Conservation (phyloP, 139 green algal species). For the Chlamydomonas eustigma region DNA sequence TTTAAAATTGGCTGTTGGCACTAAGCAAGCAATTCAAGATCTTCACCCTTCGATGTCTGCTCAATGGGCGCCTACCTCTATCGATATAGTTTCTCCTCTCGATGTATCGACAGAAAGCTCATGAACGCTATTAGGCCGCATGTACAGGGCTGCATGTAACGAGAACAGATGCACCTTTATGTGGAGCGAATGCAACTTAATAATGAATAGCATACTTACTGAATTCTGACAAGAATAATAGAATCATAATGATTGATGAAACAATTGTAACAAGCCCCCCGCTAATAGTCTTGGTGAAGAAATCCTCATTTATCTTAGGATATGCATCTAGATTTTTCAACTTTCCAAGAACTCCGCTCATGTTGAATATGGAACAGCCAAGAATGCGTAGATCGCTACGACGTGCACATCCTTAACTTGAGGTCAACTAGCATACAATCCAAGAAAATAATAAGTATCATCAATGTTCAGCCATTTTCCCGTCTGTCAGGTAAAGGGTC, state of each 20-base stretch:
- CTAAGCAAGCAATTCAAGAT: not conserved
- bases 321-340: slow-evolving; percentile 74
- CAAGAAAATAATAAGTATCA: no score
- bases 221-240: slow-evolving; percentile 91
- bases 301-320: slow-evolving; percentile 92
- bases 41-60: slow-evolving; percentile 9
- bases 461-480: no score
- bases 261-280: slow-evolving; percentile 94
- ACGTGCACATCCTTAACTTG: no score
- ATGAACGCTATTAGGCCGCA: slow-evolving; percentile 60
- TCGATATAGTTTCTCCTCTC: slow-evolving; percentile 78
- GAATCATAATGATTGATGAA: slow-evolving; percentile 77
- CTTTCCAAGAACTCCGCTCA: slow-evolving; percentile 18
- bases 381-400: no score
- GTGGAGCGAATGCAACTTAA: not conserved
- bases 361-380: no score
- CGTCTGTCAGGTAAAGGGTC: no score
- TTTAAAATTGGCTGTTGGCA: not conserved
- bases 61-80: no score
- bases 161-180: not conserved
- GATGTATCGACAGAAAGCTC: slow-evolving; percentile 88
- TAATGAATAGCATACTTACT: slow-evolving; percentile 48
- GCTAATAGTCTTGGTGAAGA: slow-evolving; percentile 79
- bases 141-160: slow-evolving; percentile 64
- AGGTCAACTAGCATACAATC: no score